Evolutionary conservation across 2,329 filamentous ascomycete species (phyloP).

Genomic region (Ophiostoma australiae): DNA sequence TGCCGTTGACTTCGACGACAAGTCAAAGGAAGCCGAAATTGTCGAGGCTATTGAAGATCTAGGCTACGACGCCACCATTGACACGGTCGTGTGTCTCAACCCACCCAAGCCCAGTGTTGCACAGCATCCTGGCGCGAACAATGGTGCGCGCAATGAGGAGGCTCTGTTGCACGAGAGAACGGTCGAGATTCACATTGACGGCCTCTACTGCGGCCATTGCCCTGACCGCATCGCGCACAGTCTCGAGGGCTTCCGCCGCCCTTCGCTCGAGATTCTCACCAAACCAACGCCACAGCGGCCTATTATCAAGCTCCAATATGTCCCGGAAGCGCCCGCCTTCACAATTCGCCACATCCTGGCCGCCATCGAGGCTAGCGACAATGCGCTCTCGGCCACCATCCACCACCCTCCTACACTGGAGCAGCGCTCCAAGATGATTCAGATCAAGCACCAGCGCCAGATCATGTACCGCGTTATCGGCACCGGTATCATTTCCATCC

Average conservation of each 20-base stretch:
- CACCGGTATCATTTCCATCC: conserved; percentile 65
- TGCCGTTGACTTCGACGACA: conserved; percentile 51
- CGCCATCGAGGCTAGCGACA: conserved; percentile 61
- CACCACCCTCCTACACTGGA: conserved; percentile 79
- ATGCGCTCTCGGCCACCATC: conserved; percentile 61
- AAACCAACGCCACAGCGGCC: conserved; percentile 57
- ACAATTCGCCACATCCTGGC: conserved; percentile 71
- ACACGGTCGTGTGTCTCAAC: conserved; percentile 42
- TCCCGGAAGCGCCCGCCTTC: conserved; percentile 60
- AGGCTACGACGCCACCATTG: conserved; percentile 61
- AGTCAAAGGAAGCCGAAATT: conserved; percentile 44
- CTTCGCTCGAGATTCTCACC: conserved; percentile 49
- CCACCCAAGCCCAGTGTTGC: conserved; percentile 29
- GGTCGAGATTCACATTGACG: conserved; percentile 61
- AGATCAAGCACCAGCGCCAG: conserved; percentile 61
- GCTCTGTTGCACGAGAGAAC: conserved; percentile 41
- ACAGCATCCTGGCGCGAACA: background rate
- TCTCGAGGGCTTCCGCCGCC: conserved; percentile 48
- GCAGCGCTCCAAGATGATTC: conserved; percentile 70
- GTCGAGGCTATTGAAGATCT: conserved; percentile 55
- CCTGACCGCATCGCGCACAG: conserved; percentile 53
- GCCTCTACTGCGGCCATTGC: conserved; percentile 71
- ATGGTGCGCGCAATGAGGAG: background rate
- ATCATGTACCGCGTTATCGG: conserved; percentile 67
- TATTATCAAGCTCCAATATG: conserved; percentile 66